Percentiles rank a stretch among this genome's conserved stretches.
phyloP scores from a whole-genome alignment of 441 rosid species.

The Gossypium gossypioides region DNA sequence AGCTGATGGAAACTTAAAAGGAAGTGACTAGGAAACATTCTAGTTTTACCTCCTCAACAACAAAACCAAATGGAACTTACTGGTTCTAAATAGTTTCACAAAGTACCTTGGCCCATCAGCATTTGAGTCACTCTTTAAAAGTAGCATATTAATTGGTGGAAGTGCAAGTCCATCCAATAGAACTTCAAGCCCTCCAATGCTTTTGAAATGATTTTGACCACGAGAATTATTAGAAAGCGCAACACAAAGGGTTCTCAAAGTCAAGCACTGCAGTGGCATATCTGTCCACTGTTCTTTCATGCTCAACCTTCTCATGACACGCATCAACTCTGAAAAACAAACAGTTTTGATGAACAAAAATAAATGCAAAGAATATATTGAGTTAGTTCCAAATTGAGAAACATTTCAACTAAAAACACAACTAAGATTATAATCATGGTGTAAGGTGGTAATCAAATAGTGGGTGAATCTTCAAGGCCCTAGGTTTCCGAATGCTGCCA shows the following conservation, averaged over 20 bases:
- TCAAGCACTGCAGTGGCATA: constrained; percentile 47
- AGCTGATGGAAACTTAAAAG: constrained; percentile 2
- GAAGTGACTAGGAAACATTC: neutral
- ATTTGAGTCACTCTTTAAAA: constrained; percentile 26
- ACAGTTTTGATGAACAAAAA: constrained; percentile 1
- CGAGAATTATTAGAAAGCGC: constrained; percentile 56
- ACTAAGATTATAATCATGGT: neutral
- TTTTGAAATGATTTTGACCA: constrained; percentile 79
- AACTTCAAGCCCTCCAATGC: constrained; percentile 83
- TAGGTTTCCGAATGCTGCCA: neutral
- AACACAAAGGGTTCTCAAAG: constrained; percentile 47
- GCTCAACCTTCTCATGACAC: constrained; percentile 62
- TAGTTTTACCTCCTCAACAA: neutral
- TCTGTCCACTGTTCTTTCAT: constrained; percentile 59
- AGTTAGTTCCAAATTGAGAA: neutral
- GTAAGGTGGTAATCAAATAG: neutral
- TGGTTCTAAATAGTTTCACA: neutral
- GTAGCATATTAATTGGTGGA: constrained; percentile 37
- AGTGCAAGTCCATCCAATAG: constrained; percentile 68
- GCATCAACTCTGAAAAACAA: constrained; percentile 55
- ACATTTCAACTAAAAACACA: neutral
- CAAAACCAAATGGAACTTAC: neutral
- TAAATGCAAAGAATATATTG: neutral
- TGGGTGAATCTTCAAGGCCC: neutral
- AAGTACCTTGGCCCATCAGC: constrained; percentile 38